phyloP scores from a whole-genome alignment of 306 rosid genomes.

The Vigna mungo region DNA sequence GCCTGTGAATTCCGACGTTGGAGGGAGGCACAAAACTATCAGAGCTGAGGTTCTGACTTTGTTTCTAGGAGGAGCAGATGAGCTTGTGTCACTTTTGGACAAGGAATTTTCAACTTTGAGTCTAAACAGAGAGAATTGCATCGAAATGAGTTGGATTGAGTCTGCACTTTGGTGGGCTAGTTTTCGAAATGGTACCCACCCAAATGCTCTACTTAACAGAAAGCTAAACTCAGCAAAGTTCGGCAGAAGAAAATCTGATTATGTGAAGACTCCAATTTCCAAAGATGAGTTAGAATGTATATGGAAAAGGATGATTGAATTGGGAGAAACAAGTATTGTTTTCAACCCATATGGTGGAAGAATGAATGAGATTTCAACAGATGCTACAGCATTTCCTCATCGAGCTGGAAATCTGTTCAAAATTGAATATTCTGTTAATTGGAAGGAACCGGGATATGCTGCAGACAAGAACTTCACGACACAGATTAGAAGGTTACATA shows the following conservation, averaged over 20 bases:
- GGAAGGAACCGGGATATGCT: neutral
- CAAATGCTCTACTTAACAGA: neutral
- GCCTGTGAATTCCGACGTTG: neutral
- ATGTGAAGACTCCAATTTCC: neutral
- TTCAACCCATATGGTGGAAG: neutral
- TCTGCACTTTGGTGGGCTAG: neutral
- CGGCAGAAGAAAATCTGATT: constrained; percentile 2
- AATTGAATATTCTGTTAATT: neutral
- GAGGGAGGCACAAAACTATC: neutral
- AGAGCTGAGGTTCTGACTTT: neutral
- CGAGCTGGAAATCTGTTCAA: neutral
- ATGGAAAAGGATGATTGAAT: constrained; percentile 10
- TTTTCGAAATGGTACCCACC: neutral
- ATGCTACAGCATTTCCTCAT: constrained; percentile 9
- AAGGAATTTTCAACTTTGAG: neutral
- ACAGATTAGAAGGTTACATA: neutral
- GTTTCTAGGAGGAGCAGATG: constrained; percentile 1
- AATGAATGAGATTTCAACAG: neutral
- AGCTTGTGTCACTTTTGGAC: neutral
- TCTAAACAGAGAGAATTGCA: constrained; percentile 2
- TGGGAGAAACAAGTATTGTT: neutral
- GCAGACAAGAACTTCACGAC: neutral
- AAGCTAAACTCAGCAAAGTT: neutral
- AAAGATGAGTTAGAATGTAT: neutral
- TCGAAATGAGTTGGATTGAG: constrained; percentile 9